Evolutionary conservation across 2,329 filamentous ascomycete genomes (phyloP).

Genomic region (Tolypocladium tundrense): DNA sequence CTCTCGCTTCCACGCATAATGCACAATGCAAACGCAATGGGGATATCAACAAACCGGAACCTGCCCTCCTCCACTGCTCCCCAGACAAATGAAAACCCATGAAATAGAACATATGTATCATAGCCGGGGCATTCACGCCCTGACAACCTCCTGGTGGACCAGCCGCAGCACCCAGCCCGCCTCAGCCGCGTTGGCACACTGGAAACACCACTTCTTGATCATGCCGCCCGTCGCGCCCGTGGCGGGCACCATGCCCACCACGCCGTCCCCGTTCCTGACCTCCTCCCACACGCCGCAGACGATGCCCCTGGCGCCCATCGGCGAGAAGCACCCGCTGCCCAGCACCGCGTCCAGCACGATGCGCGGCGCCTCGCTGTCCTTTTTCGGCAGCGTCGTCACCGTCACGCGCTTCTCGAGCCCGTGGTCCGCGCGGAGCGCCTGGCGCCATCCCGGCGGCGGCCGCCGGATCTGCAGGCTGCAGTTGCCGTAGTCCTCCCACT

Average conservation of each 20-base stretch:
- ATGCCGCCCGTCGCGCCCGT: constrained; percentile 41
- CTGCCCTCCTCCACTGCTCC: background rate
- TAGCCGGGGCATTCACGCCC: background rate
- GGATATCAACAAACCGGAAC: background rate
- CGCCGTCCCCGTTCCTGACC: constrained; percentile 51
- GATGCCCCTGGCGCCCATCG: constrained; percentile 75
- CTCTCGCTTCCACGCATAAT: background rate
- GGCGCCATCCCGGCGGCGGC: constrained; percentile 52
- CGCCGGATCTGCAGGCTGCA: constrained; percentile 74
- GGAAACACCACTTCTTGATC: constrained; percentile 55
- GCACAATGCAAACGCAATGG: background rate
- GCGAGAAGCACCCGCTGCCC: constrained; percentile 73
- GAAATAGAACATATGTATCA: background rate
- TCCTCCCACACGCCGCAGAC: constrained; percentile 84
- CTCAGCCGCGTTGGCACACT: constrained; percentile 42
- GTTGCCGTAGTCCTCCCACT: constrained; percentile 87
- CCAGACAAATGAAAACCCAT: background rate
- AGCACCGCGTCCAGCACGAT: constrained; percentile 75
- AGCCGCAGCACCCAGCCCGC: constrained; percentile 46
- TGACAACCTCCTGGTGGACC: constrained; percentile 44
- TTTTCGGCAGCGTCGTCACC: constrained; percentile 60
- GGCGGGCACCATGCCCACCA: constrained; percentile 39
- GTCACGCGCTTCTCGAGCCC: constrained; percentile 78
- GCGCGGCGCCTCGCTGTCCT: constrained; percentile 42
- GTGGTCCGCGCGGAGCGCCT: constrained; percentile 49